Percentiles rank a stretch among this genome's conserved stretches.
phyloP scores from a whole-genome alignment of 768 basidiomycete genomes.

The Tricholoma matsutake region DNA sequence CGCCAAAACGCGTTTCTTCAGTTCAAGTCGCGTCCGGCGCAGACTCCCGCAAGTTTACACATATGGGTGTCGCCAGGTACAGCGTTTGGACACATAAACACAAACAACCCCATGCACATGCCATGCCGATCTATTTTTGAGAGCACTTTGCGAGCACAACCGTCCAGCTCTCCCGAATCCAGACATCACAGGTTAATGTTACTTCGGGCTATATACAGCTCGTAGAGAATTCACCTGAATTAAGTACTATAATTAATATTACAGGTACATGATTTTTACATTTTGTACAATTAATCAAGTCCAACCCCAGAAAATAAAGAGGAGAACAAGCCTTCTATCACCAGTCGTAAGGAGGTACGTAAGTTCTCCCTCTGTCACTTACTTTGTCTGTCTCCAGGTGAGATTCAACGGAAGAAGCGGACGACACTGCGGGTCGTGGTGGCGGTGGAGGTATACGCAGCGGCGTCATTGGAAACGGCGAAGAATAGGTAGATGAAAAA shows the following conservation, averaged over 20 bases:
- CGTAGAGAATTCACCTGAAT: too few species aligned
- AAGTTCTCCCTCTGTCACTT: background rate
- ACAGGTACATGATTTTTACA: too few species aligned
- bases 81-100: background rate
- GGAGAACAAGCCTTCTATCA: background rate
- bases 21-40: constrained; percentile 46
- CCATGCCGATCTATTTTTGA: too few species aligned
- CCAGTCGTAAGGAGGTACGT: background rate
- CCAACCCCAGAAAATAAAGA: background rate
- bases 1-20: constrained; percentile 24
- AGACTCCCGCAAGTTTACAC: constrained; percentile 33
- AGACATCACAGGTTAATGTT: too few species aligned
- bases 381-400: background rate
- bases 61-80: constrained; percentile 25
- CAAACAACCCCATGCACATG: background rate
- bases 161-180: too few species aligned
- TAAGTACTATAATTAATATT: too few species aligned
- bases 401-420: background rate
- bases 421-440: background rate
- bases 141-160: too few species aligned
- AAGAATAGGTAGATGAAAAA: background rate
- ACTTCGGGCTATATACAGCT: too few species aligned
- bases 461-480: background rate
- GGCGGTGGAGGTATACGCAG: background rate
- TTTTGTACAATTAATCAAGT: too few species aligned